Evolutionary conservation across 345 rosid species (phyloP), one percentile per base, ranked within the genome.

Genomic region (Sapria himalayana): DNA sequence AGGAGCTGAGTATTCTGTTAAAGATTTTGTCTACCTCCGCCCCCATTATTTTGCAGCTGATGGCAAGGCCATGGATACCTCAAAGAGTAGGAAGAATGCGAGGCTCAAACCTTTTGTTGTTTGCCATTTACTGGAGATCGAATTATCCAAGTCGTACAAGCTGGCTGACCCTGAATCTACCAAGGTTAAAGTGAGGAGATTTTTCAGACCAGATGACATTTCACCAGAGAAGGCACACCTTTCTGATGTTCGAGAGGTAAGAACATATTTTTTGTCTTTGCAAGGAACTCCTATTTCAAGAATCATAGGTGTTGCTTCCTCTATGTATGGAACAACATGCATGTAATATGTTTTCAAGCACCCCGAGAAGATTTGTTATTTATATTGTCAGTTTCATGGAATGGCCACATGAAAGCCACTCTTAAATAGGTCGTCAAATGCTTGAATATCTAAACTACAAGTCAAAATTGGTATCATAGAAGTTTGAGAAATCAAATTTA

Each of bases 191-290:
- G 63, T 65, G 6, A 51, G 71, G 46, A 65, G 72, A 48, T 81
- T 69, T 56, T 76, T 62, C 41, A 66, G 84, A 55, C 78, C 86
- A 11, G 84, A 71, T 46, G 86, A 81, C 63, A 48, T 73, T 48
- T 73, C 80, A 18, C n/a, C 52, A 10, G 86, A 81, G 57, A 76
- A 65, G 54, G 72, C 84, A 7, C 74, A 76, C 51, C 29, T 51
- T 48, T 73, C 73, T 32, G 74, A 73, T 41, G 63, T 80, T 46
- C 70, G 53, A 46, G 86, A 80, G 59, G 93, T 73, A 53, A 37
- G 13, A 21, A 46, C 21, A n/a, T n/a, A n/a, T n/a, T n/a, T n/a
- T n/a, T n/a, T n/a, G n/a, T n/a, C n/a, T n/a, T n/a, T n/a, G n/a
- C n/a, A n/a, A n/a, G n/a, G n/a, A n/a, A n/a, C n/a, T n/a, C n/a